These are phyloP conservation scores for Beta macrorhiza DNA, from an alignment of 179 eudicot genomes.

Conservation along the genomic window DNA sequence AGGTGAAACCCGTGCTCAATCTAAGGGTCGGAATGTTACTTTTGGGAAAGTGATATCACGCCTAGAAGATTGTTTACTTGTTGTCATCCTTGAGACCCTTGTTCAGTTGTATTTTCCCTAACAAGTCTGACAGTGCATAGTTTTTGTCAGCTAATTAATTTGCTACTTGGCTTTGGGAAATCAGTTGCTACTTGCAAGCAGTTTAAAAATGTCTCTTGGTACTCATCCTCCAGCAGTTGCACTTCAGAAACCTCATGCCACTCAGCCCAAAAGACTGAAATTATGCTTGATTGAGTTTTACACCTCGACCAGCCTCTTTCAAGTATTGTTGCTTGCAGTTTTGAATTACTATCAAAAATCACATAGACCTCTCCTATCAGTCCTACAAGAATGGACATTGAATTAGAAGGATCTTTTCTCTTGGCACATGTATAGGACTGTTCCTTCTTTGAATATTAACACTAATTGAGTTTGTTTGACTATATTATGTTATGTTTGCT, in stretches of 20 bases:
- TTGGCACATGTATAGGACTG: background rate
- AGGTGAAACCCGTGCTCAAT: too few relatives aligned
- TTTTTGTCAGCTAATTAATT: too few relatives aligned
- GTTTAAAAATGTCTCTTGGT: background rate
- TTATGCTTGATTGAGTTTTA: background rate
- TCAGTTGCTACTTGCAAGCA: too few relatives aligned
- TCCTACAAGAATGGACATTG: background rate
- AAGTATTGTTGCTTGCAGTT: background rate
- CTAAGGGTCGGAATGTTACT: too few relatives aligned
- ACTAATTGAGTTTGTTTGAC: background rate
- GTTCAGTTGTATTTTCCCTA: too few relatives aligned
- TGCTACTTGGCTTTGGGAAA: too few relatives aligned
- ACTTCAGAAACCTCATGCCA: background rate
- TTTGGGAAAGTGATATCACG: too few relatives aligned
- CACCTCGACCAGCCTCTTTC: background rate
- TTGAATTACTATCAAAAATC: background rate
- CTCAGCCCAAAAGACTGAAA: background rate
- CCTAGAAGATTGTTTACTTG: too few relatives aligned
- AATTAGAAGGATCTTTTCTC: background rate
- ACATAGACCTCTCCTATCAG: background rate
- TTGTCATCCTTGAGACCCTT: too few relatives aligned
- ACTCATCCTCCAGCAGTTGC: background rate
- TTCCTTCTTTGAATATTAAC: background rate
- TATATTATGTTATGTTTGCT: background rate
- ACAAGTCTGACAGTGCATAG: too few relatives aligned